phyloP scores from a whole-genome alignment of 345 rosid species.

The Dimocarpus longan region DNA sequence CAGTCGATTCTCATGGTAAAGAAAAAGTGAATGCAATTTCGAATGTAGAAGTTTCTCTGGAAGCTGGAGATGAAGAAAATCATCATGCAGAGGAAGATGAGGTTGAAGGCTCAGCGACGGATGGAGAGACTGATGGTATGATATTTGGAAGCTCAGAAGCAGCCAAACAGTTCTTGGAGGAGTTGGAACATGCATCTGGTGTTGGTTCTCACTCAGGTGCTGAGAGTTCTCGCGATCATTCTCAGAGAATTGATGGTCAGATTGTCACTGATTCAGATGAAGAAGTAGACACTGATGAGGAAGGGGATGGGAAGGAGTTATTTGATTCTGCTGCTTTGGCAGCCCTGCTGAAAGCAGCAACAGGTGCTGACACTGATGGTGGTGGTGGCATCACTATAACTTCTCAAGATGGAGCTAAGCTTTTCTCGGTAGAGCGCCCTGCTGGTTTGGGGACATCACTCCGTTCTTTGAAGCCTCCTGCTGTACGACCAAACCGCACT shows the following conservation, averaged over 20 bases:
- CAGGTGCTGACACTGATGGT: conserved; percentile 64
- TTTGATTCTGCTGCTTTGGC: conserved; percentile 92
- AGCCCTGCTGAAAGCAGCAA: conserved; percentile 91
- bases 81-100: conserved; percentile 35
- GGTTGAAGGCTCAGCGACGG: conserved; percentile 51
- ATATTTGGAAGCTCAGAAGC: conserved; percentile 78
- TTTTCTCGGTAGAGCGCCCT: conserved; percentile 89
- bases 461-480: conserved; percentile 67
- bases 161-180: conserved; percentile 82
- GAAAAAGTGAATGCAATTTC: conserved; percentile 21
- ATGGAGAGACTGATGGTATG: conserved; percentile 66
- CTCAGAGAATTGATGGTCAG: conserved; percentile 75
- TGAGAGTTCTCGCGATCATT: conserved; percentile 54
- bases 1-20: conserved; percentile 1
- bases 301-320: conserved; percentile 78
- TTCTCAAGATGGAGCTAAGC: conserved; percentile 86
- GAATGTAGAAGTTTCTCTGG: conserved; percentile 32
- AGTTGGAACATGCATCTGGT: conserved; percentile 63
- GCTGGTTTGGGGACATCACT: conserved; percentile 93
- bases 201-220: conserved; percentile 57
- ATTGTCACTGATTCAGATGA: conserved; percentile 87
- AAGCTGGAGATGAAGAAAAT: conserved; percentile 43
- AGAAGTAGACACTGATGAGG: conserved; percentile 81
- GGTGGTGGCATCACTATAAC: conserved; percentile 64
- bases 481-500: conserved; percentile 57